Percentiles rank a stretch among this genome's conserved stretches.
Conservation (phyloP, 2,329 filamentous ascomycete species). For the Hymenoscyphus fraxineus region DNA sequence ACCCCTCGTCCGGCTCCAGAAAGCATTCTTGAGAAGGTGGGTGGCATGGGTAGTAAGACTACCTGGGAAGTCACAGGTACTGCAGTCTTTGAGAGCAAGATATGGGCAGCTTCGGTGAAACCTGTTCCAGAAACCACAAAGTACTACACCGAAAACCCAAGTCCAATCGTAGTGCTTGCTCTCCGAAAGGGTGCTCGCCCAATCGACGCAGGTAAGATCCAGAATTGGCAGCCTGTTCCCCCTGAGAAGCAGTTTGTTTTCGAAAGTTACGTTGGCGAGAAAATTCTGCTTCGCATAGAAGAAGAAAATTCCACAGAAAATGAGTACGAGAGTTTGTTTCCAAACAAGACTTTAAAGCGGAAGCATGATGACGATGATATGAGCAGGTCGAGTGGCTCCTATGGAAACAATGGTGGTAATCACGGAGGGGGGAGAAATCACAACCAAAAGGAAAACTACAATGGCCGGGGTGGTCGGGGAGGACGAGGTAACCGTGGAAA, state of each 20-base stretch:
- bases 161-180: conserved; percentile 78
- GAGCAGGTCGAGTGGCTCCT: conserved; percentile 28
- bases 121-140: conserved; percentile 65
- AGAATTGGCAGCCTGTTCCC: conserved; percentile 75
- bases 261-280: conserved; percentile 82
- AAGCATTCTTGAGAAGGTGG: conserved; percentile 74
- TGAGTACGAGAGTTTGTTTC: conserved; percentile 59
- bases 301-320: conserved; percentile 60
- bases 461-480: conserved; percentile 30
- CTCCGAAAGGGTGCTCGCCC: conserved; percentile 71
- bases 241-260: conserved; percentile 70
- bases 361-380: conserved; percentile 53
- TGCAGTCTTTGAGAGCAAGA: conserved; percentile 69
- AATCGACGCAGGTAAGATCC: conserved; percentile 75
- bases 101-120: conserved; percentile 81
- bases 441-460: conserved; percentile 32
- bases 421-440: conserved; percentile 33
- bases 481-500: conserved; percentile 38
- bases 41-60: conserved; percentile 79
- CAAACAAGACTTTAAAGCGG: conserved; percentile 57
- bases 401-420: conserved; percentile 38
- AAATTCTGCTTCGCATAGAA: conserved; percentile 77
- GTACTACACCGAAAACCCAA: conserved; percentile 75
- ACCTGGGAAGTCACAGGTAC: conserved; percentile 79
- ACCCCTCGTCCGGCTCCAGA: conserved; percentile 70